Evolutionary conservation across 139 green algal species (phyloP).

Genomic region (Nannochloris sp.): DNA sequence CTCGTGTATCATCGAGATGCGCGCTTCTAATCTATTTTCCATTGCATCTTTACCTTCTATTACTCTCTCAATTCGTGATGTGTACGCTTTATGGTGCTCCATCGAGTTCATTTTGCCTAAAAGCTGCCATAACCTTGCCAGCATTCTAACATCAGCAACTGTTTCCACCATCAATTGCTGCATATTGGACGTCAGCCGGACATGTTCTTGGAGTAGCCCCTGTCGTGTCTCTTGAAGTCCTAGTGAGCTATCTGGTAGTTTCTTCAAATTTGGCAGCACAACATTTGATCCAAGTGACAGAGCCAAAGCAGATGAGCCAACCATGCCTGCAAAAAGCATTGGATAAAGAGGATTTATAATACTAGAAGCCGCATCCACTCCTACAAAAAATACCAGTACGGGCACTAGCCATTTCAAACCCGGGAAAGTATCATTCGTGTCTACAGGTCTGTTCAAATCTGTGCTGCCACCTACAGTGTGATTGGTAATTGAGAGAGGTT

Average conservation of each 20-base stretch:
- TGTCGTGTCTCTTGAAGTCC: conserved; percentile 55
- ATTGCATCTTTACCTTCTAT: conserved; percentile 42
- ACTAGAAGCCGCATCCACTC: conserved; percentile 59
- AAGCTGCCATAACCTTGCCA: conserved; percentile 82
- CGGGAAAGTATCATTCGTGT: conserved; percentile 14
- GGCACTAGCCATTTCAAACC: conserved; percentile 67
- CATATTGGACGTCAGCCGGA: conserved; percentile 23
- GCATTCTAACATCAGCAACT: conserved; percentile 63
- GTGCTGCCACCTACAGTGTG: conserved; percentile 44
- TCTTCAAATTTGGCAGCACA: conserved; percentile 70
- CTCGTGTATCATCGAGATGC: conserved; percentile 64
- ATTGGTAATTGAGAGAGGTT: conserved; percentile 72
- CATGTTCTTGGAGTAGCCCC: conserved; percentile 64
- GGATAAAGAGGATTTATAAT: conserved; percentile 71
- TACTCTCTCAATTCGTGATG: conserved; percentile 59
- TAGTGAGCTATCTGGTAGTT: conserved; percentile 50
- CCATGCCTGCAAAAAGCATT: conserved; percentile 40
- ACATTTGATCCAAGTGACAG: conserved; percentile 38
- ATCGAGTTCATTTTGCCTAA: conserved; percentile 80
- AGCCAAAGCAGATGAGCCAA: conserved; percentile 19
- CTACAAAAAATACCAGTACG: conserved; percentile 24
- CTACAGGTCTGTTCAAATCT: conserved; percentile 48
- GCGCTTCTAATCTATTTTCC: conserved; percentile 47
- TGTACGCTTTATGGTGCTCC: conserved; percentile 33
- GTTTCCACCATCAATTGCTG: conserved; percentile 36